Evolutionary conservation across 805 yeast species (phyloP), one percentile per base, ranked within the genome.

Genomic region (Debaryomyces tyrocola): DNA sequence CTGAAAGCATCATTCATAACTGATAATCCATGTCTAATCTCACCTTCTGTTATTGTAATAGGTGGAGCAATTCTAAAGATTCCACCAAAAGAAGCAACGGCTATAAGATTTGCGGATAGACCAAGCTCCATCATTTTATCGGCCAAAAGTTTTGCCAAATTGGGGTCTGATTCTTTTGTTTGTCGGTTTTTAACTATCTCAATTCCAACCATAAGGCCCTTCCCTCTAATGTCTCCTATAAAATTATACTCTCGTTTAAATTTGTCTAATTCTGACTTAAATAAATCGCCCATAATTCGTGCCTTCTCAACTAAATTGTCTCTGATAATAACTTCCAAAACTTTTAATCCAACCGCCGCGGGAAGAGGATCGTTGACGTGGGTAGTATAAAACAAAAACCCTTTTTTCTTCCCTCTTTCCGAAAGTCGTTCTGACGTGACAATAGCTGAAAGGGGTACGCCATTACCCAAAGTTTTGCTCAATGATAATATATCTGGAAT

Each of bases 391-490:
- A 61, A 59, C 29, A 57, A 40, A 39, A 58, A 60, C 5, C 55
- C 58, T 1, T 36, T 49, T 15, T 54, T 54, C 11, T 43, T 51
- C n/a, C 59, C 49, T 40, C 54, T 62, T 10, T 52, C 41, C n/a
- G 60, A 52, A 20, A 64, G 57, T 46, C 60, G 64, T 45, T 74
- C 67, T 54, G 67, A 65, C 43, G 75, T 49, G 39, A 75, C 54
- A 11, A 74, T 62, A 55, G 77, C 80, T 15, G 79, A 76, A 44
- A 77, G 63, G 24, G 80, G 73, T 24, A 73, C 75, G 6, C 81
- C 81, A 24, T 75, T 70, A 33, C 78, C 78, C 18, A 17, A 17
- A 17, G 18, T 17, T 17, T 17, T 17, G 18, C 18, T 17, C 18
- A 17, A 17, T 17, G 18, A 17, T 17, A 17, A 17, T 17, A 78